Evolutionary conservation across 2,329 filamentous ascomycete species (phyloP).

Genomic region (Chrysoporthe deuterocubensis): DNA sequence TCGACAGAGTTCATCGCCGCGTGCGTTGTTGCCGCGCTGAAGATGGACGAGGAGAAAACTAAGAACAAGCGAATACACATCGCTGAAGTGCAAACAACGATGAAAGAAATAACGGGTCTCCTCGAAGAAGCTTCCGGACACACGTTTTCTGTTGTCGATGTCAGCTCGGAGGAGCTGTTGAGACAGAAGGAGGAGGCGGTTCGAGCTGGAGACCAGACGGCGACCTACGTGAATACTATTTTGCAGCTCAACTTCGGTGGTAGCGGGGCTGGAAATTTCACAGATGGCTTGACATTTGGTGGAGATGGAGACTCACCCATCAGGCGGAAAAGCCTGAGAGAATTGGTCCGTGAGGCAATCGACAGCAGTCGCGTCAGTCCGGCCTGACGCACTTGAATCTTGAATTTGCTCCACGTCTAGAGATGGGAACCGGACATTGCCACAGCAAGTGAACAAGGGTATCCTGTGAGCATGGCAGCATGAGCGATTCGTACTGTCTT

Average conservation of each 20-base stretch:
- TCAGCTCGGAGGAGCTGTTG: not conserved
- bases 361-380: not conserved
- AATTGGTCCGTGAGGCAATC: not conserved
- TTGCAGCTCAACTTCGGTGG: not conserved
- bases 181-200: conserved; percentile 2
- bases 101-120: not conserved
- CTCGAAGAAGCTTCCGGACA: conserved; percentile 3
- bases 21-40: conserved; percentile 5
- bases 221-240: not conserved
- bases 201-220: not conserved
- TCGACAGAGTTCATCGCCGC: conserved; percentile 8
- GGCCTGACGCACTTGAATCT: not conserved
- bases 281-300: not conserved
- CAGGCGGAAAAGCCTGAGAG: not conserved
- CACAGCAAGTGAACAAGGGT: no score
- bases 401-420: not conserved
- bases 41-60: conserved; percentile 13
- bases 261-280: not conserved
- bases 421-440: no score
- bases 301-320: not conserved
- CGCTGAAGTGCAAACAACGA: conserved; percentile 8
- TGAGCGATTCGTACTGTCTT: not conserved
- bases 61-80: conserved; percentile 2
- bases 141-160: not conserved
- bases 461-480: no score